Conservation (phyloP, 2,329 filamentous ascomycete species). For the Onygenales sp. region DNA sequence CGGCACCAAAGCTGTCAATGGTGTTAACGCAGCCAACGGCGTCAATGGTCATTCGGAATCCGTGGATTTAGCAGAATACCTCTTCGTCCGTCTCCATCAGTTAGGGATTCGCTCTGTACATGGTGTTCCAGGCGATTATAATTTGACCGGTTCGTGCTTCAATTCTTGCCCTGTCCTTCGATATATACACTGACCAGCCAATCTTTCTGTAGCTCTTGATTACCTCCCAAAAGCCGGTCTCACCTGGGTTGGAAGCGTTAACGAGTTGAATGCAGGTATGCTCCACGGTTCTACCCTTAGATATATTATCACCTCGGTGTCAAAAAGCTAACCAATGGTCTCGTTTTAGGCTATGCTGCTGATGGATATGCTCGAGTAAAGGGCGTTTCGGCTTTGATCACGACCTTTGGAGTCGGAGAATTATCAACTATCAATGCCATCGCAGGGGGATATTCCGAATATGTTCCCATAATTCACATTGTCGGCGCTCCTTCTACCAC, state of each 20-base stretch:
- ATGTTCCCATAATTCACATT: conserved; percentile 57
- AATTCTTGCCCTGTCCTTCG: background rate
- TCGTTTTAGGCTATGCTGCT: conserved; percentile 54
- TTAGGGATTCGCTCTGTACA: conserved; percentile 30
- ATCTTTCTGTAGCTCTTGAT: conserved; percentile 40
- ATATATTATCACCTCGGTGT: background rate
- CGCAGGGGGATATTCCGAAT: conserved; percentile 65
- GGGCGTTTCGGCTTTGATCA: conserved; percentile 59
- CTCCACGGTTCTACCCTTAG: background rate
- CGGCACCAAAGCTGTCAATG: background rate
- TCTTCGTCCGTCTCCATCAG: conserved; percentile 31
- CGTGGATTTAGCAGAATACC: conserved; percentile 21
- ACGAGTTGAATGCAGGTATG: conserved; percentile 51
- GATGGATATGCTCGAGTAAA: conserved; percentile 70
- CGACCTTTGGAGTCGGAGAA: conserved; percentile 64
- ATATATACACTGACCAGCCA: background rate
- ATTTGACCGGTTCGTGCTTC: conserved; percentile 17
- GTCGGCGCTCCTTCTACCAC: conserved; percentile 44
- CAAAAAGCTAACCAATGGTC: background rate
- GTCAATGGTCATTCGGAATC: background rate
- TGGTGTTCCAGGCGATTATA: conserved; percentile 39
- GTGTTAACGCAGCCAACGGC: background rate
- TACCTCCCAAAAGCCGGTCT: conserved; percentile 46
- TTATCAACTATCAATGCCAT: conserved; percentile 62
- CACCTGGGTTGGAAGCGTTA: conserved; percentile 52